Evolutionary conservation across 768 basidiomycete species (phyloP), one percentile per base, ranked within the genome.

Genomic region (Heimioporus sp.): DNA sequence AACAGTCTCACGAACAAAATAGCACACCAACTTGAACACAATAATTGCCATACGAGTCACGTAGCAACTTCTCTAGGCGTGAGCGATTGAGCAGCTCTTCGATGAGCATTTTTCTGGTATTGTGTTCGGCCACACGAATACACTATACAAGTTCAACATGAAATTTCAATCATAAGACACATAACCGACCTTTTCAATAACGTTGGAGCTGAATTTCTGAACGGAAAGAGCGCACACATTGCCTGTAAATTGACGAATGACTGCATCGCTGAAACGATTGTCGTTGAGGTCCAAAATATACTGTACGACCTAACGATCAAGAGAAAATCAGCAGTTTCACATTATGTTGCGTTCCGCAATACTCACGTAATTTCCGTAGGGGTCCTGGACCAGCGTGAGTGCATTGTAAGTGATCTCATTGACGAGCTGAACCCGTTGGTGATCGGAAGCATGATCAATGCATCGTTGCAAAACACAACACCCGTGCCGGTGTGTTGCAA

Each of bases 391-490:
- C 52, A 99, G 81, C 5, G 95, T 98, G 57, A 99, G 79, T 2
- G 95, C 95, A 62, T 98, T 95, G 76, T 90, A 98, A 13, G 96
- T 98, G 72, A 99, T 99, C 78, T 99, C 97, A 54, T 92, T 95
- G 50, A 99, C 97, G 36, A 99, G 82, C 72, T 98, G 97, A 51
- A 95, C 78, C 39, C 96, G 87, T 66, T 99, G 97, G 51, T 87
- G 82, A 59, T 98, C 94, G 5, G 94, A 94, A 0, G 97, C 97
- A 64, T 99, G 97, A 65, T 99, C 97, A 63, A 99, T 91, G 72
- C 95, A 98, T 54, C 97, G 83, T 71, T 99, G 97, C 40, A 99
- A 77, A 48, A 99, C 97, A 69, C 97, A 99, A 72, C 97, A 98
- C 15, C 97, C 97, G 65, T 99, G 97, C 56, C 93, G 89, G 65